A percentile compares a stretch with the other conserved stretches of the same genome.
phyloP scores from a whole-genome alignment of 2,329 filamentous ascomycete genomes.

The Paraphaeosphaeria minitans region DNA sequence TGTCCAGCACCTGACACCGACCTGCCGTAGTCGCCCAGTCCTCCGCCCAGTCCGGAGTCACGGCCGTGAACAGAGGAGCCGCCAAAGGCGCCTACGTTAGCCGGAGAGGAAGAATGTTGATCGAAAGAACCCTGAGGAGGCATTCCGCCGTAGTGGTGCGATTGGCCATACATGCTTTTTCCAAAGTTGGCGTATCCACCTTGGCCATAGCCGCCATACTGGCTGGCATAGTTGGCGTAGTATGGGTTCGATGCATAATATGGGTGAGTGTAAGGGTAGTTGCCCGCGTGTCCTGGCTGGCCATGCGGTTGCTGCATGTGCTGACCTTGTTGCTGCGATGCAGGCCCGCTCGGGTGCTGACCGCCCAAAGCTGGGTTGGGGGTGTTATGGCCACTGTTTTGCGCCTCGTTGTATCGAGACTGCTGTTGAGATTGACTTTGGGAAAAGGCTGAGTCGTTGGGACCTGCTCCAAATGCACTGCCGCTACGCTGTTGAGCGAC shows the following conservation, averaged over 20 bases:
- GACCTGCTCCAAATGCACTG: slow-evolving; percentile 71
- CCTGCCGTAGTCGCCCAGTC: slow-evolving; percentile 65
- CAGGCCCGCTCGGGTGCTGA: slow-evolving; percentile 56
- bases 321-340: slow-evolving; percentile 50
- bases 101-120: slow-evolving; percentile 66
- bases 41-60: slow-evolving; percentile 53
- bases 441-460: slow-evolving; percentile 66
- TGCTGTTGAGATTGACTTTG: slow-evolving; percentile 66
- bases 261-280: slow-evolving; percentile 58
- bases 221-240: slow-evolving; percentile 67
- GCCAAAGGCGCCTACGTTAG: slow-evolving; percentile 61
- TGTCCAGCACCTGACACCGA: slow-evolving; percentile 64
- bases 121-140: slow-evolving; percentile 63
- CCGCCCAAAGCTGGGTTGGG: slow-evolving; percentile 75
- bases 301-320: slow-evolving; percentile 57
- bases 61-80: slow-evolving; percentile 54
- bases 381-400: slow-evolving; percentile 88
- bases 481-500: slow-evolving; percentile 76
- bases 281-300: slow-evolving; percentile 53
- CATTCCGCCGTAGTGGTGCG: slow-evolving; percentile 62
- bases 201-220: slow-evolving; percentile 61
- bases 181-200: slow-evolving; percentile 58
- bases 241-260: slow-evolving; percentile 66
- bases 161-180: slow-evolving; percentile 67
- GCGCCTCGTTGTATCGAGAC: slow-evolving; percentile 75